phyloP scores from a whole-genome alignment of 106 monocot species.

The Chionographis japonica region DNA sequence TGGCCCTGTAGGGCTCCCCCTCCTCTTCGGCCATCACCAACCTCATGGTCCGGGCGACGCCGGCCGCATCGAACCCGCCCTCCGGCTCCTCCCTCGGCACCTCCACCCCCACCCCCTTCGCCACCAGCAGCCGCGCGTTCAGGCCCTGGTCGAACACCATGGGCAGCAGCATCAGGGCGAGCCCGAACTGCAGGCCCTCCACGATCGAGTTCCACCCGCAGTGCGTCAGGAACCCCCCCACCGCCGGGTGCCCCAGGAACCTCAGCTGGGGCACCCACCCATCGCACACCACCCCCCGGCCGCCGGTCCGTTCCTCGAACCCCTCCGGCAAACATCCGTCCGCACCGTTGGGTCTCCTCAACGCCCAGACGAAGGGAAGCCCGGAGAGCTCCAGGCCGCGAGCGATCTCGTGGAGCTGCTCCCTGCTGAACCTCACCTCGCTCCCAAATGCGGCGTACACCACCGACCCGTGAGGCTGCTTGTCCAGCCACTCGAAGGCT shows the following conservation, averaged over 20 bases:
- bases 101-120: conserved; percentile 12
- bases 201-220: conserved; percentile 31
- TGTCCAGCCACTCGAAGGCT: conserved; percentile 10
- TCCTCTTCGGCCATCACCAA: conserved; percentile 1
- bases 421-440: conserved; percentile 4
- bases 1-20: background rate
- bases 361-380: conserved; percentile 17
- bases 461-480: background rate
- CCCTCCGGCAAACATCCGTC: background rate
- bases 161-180: conserved; percentile 5
- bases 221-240: conserved; percentile 28
- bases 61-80: conserved; percentile 2
- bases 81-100: conserved; percentile 10
- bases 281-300: background rate
- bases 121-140: conserved; percentile 1
- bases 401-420: conserved; percentile 13
- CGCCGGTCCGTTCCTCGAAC: conserved; percentile 1
- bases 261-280: conserved; percentile 13
- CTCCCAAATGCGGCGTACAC: conserved; percentile 15
- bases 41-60: conserved; percentile 7
- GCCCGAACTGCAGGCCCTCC: conserved; percentile 7
- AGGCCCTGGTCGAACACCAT: conserved; percentile 13
- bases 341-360: background rate
- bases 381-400: conserved; percentile 12
- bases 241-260: conserved; percentile 7